Conservation (phyloP, 805 yeast genomes). For the Barnettozyma pratensis region DNA sequence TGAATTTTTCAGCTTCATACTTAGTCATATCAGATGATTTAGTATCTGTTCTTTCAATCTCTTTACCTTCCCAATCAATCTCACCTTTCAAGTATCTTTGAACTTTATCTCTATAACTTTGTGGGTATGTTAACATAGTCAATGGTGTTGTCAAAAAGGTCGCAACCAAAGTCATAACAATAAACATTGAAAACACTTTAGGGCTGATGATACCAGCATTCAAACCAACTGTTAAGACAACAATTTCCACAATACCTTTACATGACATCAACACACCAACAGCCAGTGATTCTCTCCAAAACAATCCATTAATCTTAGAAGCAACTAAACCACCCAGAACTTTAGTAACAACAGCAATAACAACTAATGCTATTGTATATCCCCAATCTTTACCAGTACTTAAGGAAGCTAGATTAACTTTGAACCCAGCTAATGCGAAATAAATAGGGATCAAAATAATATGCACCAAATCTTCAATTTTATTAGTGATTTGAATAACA, state of each 20-base stretch:
- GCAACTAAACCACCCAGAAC: slow-evolving; percentile 62
- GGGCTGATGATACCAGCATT: slow-evolving; percentile 62
- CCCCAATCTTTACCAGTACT: slow-evolving; percentile 74
- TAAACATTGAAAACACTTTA: slow-evolving; percentile 72
- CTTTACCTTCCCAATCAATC: slow-evolving; percentile 27
- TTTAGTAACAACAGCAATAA: slow-evolving; percentile 65
- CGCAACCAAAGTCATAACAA: slow-evolving; percentile 74
- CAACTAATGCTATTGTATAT: slow-evolving; percentile 61
- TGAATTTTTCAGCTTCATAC: slow-evolving; percentile 7
- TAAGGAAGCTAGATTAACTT: slow-evolving; percentile 59
- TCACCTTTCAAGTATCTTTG: slow-evolving; percentile 26
- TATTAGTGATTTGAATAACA: slow-evolving; percentile 62
- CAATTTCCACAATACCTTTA: slow-evolving; percentile 84
- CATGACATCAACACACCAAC: slow-evolving; percentile 85
- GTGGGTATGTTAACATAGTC: slow-evolving; percentile 58
- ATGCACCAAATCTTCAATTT: slow-evolving; percentile 74
- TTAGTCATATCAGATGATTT: slow-evolving; percentile 5
- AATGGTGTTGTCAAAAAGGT: slow-evolving; percentile 80
- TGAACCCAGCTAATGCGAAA: slow-evolving; percentile 75
- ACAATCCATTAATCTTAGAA: slow-evolving; percentile 55
- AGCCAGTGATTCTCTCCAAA: slow-evolving; percentile 68
- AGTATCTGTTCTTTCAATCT: slow-evolving; percentile 11
- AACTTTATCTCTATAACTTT: slow-evolving; percentile 48
- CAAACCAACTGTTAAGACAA: slow-evolving; percentile 69
- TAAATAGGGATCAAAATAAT: slow-evolving; percentile 69